phyloP scores from a whole-genome alignment of 2,329 filamentous ascomycete genomes.

The Mycosphaerella arachidis region DNA sequence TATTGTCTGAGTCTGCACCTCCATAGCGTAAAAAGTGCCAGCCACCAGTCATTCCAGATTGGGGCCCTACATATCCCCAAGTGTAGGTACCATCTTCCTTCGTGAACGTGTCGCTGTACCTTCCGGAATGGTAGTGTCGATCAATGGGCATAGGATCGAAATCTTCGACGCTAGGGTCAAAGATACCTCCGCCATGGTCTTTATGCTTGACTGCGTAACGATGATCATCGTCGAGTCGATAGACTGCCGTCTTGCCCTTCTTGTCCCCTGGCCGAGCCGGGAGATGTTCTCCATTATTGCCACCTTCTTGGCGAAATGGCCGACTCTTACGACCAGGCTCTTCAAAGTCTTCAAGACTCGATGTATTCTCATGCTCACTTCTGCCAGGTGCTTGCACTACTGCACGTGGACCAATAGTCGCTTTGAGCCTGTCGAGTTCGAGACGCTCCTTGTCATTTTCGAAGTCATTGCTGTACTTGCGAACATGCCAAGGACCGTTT shows the following conservation, averaged over 20 bases:
- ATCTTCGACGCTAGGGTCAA: background rate
- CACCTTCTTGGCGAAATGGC: background rate
- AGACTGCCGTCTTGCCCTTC: background rate
- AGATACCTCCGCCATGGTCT: background rate
- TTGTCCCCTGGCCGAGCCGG: background rate
- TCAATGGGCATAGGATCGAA: background rate
- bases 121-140: background rate
- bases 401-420: background rate
- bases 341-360: background rate
- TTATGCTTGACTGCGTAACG: background rate
- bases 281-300: background rate
- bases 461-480: too few relatives aligned
- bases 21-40: background rate
- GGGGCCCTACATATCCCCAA: background rate
- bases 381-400: background rate
- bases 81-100: background rate
- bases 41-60: background rate
- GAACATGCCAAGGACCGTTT: too few relatives aligned
- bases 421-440: background rate
- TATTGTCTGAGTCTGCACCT: background rate
- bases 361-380: background rate
- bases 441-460: too few relatives aligned
- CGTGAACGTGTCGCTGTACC: background rate
- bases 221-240: background rate
- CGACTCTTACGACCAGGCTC: background rate